Percentiles rank a stretch among this genome's conserved stretches.
Conservation (phyloP, 257 asterid genomes). For the Petrea volubilis region DNA sequence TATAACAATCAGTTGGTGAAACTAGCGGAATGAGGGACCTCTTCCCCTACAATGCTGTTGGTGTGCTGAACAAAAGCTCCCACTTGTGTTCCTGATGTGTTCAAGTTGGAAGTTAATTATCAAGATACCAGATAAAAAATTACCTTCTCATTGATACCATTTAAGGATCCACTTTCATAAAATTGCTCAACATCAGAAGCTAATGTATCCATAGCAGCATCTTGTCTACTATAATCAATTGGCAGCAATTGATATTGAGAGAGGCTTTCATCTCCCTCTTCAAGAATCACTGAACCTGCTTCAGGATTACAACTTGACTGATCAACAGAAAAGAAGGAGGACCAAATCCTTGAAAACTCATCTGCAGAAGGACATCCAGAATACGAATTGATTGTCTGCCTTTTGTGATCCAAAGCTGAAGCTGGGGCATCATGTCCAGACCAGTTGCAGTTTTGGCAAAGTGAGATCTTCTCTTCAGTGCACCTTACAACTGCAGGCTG, state of each 20-base stretch:
- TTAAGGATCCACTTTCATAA: conserved; percentile 24
- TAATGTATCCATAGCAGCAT: conserved; percentile 34
- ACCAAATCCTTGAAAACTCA: conserved; percentile 69
- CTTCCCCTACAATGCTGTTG: conserved; percentile 64
- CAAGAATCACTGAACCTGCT: conserved; percentile 20
- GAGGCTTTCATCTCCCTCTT: conserved; percentile 28
- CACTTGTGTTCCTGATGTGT: conserved; percentile 30
- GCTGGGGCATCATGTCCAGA: conserved; percentile 34
- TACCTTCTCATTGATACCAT: conserved; percentile 38
- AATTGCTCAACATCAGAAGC: conserved; percentile 32
- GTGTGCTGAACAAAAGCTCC: conserved; percentile 39
- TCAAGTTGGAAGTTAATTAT: conserved; percentile 10
- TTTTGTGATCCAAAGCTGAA: conserved; percentile 29
- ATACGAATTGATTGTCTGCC: conserved; percentile 50
- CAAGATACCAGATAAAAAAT: conserved; percentile 18
- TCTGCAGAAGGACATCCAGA: conserved; percentile 72
- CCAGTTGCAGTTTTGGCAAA: conserved; percentile 67
- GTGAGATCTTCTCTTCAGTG: conserved; percentile 52
- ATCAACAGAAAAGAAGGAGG: conserved; percentile 47
- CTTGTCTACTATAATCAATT: conserved; percentile 26
- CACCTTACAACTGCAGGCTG: conserved; percentile 55
- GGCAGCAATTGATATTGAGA: conserved; percentile 1
- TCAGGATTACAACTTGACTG: conserved; percentile 23
- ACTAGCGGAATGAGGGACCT: conserved; percentile 25
- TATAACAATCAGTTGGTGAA: conserved; percentile 19